Conservation (phyloP, 2,329 filamentous ascomycete species). For the Cladophialophora exuberans region DNA sequence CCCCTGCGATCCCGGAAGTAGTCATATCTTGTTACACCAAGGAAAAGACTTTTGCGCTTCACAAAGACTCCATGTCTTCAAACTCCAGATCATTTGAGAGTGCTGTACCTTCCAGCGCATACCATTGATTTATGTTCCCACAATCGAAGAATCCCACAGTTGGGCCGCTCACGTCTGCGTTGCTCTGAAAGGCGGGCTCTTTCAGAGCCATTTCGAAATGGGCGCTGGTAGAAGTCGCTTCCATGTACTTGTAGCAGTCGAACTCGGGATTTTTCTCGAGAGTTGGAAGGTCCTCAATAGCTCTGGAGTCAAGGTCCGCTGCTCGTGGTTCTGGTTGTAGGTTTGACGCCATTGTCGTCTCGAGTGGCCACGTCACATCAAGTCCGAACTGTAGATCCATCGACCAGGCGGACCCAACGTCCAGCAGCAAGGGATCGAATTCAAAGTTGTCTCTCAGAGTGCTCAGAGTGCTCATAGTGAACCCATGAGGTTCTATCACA, state of each 20-base stretch:
- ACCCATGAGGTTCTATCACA: no score
- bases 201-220: neutral
- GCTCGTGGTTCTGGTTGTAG: no score
- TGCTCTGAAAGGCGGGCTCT: neutral
- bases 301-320: no score
- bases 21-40: no score
- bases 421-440: no score
- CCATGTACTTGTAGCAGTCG: neutral
- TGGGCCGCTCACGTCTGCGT: neutral
- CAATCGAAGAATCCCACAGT: conserved; percentile 9
- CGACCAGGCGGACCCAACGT: no score
- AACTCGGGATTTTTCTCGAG: neutral
- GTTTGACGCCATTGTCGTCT: no score
- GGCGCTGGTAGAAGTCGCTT: neutral
- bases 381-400: no score
- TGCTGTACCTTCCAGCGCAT: neutral
- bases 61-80: neutral
- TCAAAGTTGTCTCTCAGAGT: no score
- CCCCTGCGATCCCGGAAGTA: no score
- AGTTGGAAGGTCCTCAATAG: neutral
- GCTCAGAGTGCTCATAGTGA: no score
- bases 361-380: no score
- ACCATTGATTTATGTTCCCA: neutral
- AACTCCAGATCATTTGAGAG: neutral
- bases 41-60: neutral